Conservation (phyloP, 805 yeast species). For the Torulaspora gathmanii region DNA sequence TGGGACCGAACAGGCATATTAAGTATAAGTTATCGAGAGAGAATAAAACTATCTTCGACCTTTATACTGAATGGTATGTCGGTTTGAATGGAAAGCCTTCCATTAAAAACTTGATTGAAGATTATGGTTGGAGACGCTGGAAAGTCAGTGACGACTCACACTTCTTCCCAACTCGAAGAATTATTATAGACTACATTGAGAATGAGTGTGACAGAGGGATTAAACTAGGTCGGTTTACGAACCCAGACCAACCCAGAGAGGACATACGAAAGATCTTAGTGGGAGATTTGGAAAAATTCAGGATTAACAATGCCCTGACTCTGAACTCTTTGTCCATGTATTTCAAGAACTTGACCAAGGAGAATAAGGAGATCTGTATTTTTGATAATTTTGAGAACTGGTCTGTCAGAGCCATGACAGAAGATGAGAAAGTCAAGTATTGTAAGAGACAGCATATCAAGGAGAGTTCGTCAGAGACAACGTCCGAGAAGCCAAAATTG, state of each 20-base stretch:
- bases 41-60: conserved; percentile 38
- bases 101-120: conserved; percentile 32
- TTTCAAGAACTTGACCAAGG: conserved; percentile 32
- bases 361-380: conserved; percentile 32
- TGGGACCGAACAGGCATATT: conserved; percentile 29
- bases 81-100: conserved; percentile 35
- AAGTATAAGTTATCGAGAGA: conserved; percentile 37
- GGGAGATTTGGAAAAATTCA: conserved; percentile 36
- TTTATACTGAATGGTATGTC: conserved; percentile 38
- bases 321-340: conserved; percentile 34
- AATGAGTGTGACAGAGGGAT: conserved; percentile 35
- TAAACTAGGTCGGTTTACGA: conserved; percentile 30
- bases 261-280: conserved; percentile 33
- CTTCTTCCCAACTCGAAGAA: conserved; percentile 38
- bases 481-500: not conserved
- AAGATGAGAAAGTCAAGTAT: conserved; percentile 31
- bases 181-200: conserved; percentile 38
- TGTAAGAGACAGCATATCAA: conserved; percentile 30
- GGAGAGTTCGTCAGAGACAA: not conserved
- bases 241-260: conserved; percentile 30
- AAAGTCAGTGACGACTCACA: conserved; percentile 39
- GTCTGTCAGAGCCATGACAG: conserved; percentile 31
- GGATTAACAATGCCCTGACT: conserved; percentile 34
- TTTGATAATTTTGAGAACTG: conserved; percentile 32
- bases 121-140: conserved; percentile 38